Conservation (phyloP, 2,329 filamentous ascomycete species). For the Cryoendolithus antarcticus region DNA sequence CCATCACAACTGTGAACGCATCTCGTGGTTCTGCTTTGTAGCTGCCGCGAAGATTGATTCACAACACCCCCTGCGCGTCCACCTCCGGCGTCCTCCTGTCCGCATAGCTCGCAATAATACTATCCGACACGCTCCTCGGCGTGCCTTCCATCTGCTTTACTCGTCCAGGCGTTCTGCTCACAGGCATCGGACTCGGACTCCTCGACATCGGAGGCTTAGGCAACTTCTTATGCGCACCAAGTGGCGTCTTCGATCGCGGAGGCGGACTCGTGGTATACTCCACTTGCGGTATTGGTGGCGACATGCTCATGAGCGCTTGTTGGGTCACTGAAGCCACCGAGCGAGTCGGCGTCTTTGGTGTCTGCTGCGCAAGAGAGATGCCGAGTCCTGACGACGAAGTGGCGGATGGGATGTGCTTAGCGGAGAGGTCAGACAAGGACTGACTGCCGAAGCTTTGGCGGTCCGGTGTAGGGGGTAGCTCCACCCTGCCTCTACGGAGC, state of each 20-base stretch:
- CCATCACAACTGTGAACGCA: no score
- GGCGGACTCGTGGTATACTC: no score
- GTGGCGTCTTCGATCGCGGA: constrained; percentile 2
- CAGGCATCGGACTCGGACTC: constrained; percentile 7
- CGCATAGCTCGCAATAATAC: constrained; percentile 21
- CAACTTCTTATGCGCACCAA: constrained; percentile 14
- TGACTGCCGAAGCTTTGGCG: constrained; percentile 2
- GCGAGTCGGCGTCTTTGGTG: no score
- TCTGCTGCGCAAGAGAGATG: no score
- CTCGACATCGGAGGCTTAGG: constrained; percentile 12
- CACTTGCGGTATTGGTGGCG: no score
- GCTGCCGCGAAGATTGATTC: no score
- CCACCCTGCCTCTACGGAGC: background rate
- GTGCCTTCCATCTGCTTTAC: constrained; percentile 10
- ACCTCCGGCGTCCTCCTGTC: constrained; percentile 4
- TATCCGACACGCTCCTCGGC: constrained; percentile 18
- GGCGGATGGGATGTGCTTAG: constrained; percentile 1
- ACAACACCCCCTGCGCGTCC: no score
- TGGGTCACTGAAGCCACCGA: no score
- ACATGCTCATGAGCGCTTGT: no score
- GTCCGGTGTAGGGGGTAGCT: constrained; percentile 6
- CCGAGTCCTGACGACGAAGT: background rate
- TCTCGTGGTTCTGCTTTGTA: no score
- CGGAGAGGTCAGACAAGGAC: background rate
- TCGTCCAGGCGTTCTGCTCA: constrained; percentile 5